phyloP scores from a whole-genome alignment of 176 grass and related monocot species.

The Calamus simplicifolius region DNA sequence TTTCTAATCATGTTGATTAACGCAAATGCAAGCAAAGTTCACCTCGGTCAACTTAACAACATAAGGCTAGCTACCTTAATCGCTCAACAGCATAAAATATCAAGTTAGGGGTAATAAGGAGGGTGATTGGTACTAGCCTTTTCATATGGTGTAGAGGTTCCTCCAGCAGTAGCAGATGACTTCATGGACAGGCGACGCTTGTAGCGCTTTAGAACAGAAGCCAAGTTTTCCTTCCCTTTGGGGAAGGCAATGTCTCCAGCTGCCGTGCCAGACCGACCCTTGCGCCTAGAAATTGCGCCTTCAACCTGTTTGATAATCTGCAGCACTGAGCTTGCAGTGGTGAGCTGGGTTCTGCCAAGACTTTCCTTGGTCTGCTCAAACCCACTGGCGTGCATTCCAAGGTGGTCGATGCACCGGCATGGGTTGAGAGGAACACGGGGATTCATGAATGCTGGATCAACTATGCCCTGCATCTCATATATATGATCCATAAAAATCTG shows the following conservation, averaged over 20 bases:
- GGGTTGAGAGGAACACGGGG: conserved; percentile 23
- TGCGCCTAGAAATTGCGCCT: not conserved
- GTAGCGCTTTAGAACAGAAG: conserved; percentile 4
- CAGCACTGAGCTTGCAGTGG: not conserved
- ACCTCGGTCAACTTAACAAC: no score
- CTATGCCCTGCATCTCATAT: conserved; percentile 52
- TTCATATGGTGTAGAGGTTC: not conserved
- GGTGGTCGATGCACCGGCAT: no score
- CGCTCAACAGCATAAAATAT: no score
- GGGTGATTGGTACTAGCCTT: no score
- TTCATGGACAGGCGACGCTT: conserved; percentile 1
- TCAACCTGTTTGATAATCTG: not conserved
- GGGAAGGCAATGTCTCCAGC: not conserved
- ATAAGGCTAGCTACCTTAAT: no score
- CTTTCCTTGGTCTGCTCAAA: no score
- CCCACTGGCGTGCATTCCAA: no score
- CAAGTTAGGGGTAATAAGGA: no score
- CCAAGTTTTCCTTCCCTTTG: not conserved
- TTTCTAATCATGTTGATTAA: no score
- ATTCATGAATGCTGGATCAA: conserved; percentile 77
- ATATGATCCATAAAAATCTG: conserved; percentile 7
- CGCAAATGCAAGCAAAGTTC: no score
- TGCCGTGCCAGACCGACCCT: not conserved
- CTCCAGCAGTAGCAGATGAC: not conserved
- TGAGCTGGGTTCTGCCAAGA: not conserved